Base-by-base conservation (phyloP, 2,329 filamentous ascomycete genomes). In the Phoma sp. region DNA sequence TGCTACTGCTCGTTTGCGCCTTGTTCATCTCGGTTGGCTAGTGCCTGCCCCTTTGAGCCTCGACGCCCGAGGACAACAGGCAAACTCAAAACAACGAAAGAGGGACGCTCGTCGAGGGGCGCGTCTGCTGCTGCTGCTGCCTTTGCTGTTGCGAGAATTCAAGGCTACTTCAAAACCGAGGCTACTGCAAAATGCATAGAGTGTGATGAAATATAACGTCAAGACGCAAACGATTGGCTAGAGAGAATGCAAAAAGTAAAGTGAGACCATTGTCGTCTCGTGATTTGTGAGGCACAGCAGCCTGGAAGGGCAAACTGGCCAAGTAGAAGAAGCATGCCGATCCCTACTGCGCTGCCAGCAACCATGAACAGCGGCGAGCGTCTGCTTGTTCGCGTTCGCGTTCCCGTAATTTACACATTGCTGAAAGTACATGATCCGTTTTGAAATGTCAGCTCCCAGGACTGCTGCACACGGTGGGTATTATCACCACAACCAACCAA, bases 321-420 rank as follows among this genome's bases (percentile, higher is more conserved):
- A 29, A 39, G n/a, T 41, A 60, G 62, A 70, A 69, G 57, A 67
- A 55, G 41, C 57, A 43, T 41, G 53, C 58, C 63, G 41, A 51
- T 57, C 61, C 64, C 55, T 61, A 57, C 63, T 63, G 65, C 63
- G 59, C 71, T 69, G 67, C 68, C 64, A 64, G 57, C 52, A 49
- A 56, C 17, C 17, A 17, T 54, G 45, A 53, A 52, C 49, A 57
- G 63, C 66, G 71, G 70, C 64, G 56, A 64, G 65, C 60, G 54
- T 64, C 44, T 1, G 43, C 32, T 35, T 39, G 45, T 47, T 62
- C 60, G 51, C 64, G 62, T 65, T 69, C 64, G 51, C 64, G 62
- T 65, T 69, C 64, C 64, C 70, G 53, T 74, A 74, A 70, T 74
- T 71, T 75, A 75, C 72, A 75, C 69, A 70, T 72, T 70, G 71